These are phyloP conservation scores for Trametes meyenii DNA, from an alignment of 768 basidiomycete genomes.

Conservation along the genomic window DNA sequence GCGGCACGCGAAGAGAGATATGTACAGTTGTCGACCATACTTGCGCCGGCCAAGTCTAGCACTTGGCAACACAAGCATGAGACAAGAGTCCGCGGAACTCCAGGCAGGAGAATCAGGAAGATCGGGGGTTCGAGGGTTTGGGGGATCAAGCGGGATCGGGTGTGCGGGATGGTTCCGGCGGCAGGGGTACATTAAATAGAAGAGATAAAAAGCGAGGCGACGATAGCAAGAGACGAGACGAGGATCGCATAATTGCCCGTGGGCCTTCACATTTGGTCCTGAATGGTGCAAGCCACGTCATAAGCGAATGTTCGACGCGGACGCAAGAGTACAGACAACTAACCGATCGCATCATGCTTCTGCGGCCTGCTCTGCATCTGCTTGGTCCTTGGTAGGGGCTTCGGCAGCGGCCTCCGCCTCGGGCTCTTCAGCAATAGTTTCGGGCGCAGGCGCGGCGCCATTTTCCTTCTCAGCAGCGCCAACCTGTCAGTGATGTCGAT, in stretches of 20 bases:
- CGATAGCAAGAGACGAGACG: slow-evolving; percentile 19
- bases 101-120: slow-evolving; percentile 1
- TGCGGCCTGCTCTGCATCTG: slow-evolving; percentile 6
- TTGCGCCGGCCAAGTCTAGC: not conserved
- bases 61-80: not conserved
- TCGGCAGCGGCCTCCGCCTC: slow-evolving; percentile 36
- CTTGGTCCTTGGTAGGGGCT: slow-evolving; percentile 16
- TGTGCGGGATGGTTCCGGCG: slow-evolving; percentile 2
- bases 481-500: slow-evolving; percentile 26
- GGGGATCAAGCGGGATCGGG: slow-evolving; percentile 9
- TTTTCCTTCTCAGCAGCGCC: slow-evolving; percentile 40
- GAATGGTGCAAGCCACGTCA: slow-evolving; percentile 7
- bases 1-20: not conserved
- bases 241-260: slow-evolving; percentile 16
- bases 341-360: slow-evolving; percentile 20
- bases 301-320: not conserved
- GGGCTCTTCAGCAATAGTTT: slow-evolving; percentile 61
- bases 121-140: not conserved
- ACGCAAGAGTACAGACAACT: slow-evolving; percentile 1
- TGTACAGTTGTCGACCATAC: too few species aligned
- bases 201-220: slow-evolving; percentile 26
- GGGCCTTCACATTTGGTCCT: not conserved
- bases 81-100: slow-evolving; percentile 9
- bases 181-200: slow-evolving; percentile 20
- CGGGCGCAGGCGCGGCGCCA: slow-evolving; percentile 39